Percentiles rank a stretch among this genome's conserved stretches.
phyloP scores from a whole-genome alignment of 257 asterid species.

The Ballota nigra region DNA sequence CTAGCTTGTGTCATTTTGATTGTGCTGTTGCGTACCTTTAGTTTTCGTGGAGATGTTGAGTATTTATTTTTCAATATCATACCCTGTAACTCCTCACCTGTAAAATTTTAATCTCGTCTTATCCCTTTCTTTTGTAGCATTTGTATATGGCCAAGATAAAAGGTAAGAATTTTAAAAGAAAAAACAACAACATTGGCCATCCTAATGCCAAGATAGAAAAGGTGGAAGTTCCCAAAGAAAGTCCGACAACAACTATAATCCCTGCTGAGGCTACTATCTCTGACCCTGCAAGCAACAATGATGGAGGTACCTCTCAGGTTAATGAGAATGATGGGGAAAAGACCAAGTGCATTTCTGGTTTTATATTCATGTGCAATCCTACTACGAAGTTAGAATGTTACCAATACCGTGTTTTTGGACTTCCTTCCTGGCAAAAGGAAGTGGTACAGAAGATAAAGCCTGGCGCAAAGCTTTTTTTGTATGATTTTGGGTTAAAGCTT shows the following conservation, averaged over 20 bases:
- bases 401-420: conserved; percentile 76
- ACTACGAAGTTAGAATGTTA: conserved; percentile 64
- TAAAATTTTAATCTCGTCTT: conserved; percentile 14
- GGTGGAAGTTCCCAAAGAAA: conserved; percentile 17
- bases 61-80: neutral
- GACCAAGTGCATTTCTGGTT: conserved; percentile 44
- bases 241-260: conserved; percentile 12
- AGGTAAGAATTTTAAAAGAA: conserved; percentile 26
- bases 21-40: neutral
- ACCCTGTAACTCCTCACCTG: conserved; percentile 1
- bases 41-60: conserved; percentile 1
- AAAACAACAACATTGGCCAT: conserved; percentile 24
- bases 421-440: conserved; percentile 48
- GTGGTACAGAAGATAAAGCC: conserved; percentile 57
- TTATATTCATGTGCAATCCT: conserved; percentile 66
- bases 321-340: conserved; percentile 27
- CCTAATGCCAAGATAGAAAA: conserved; percentile 29
- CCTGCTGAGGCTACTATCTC: conserved; percentile 30
- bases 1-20: conserved; percentile 1
- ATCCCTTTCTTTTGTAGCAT: conserved; percentile 19
- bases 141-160: conserved; percentile 33
- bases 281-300: conserved; percentile 13
- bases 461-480: conserved; percentile 71
- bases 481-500: conserved; percentile 56
- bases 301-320: conserved; percentile 20